These are phyloP conservation scores for Blastobotrys robertii DNA, from an alignment of 805 yeast species.

Conservation along the genomic window DNA sequence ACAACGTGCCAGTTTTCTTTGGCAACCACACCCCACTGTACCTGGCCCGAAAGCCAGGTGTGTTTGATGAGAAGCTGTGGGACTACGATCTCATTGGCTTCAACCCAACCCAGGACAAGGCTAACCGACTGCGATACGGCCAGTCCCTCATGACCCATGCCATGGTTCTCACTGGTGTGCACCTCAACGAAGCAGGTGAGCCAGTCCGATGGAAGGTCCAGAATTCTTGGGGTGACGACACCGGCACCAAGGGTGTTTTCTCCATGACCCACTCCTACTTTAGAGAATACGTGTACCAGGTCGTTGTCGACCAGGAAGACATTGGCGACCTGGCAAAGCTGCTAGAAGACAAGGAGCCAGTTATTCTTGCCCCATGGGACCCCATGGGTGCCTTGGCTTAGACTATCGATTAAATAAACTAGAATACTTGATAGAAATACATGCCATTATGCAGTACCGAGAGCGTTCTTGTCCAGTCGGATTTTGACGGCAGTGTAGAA, in stretches of 20 bases:
- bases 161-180: constrained; percentile 76
- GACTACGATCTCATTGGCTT: constrained; percentile 43
- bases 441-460: neutral
- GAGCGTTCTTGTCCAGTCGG: neutral
- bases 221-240: constrained; percentile 66
- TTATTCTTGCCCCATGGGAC: constrained; percentile 65
- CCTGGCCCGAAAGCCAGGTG: constrained; percentile 51
- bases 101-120: constrained; percentile 44
- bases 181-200: constrained; percentile 49
- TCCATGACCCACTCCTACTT: constrained; percentile 66
- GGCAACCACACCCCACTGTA: constrained; percentile 85
- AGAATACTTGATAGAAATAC: neutral
- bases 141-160: constrained; percentile 85
- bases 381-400: constrained; percentile 69
- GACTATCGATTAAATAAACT: neutral
- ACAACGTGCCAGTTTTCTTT: constrained; percentile 73
- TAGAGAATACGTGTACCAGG: constrained; percentile 64
- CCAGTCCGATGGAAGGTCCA: constrained; percentile 65
- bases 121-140: constrained; percentile 58
- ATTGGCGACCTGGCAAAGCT: constrained; percentile 32
- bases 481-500: constrained; percentile 30
- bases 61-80: constrained; percentile 64
- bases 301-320: constrained; percentile 48
- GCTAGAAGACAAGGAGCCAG: constrained; percentile 36
- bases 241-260: constrained; percentile 58